Conservation (phyloP, 1,284 basidiomycete species). For the Moesziomyces sp. region DNA sequence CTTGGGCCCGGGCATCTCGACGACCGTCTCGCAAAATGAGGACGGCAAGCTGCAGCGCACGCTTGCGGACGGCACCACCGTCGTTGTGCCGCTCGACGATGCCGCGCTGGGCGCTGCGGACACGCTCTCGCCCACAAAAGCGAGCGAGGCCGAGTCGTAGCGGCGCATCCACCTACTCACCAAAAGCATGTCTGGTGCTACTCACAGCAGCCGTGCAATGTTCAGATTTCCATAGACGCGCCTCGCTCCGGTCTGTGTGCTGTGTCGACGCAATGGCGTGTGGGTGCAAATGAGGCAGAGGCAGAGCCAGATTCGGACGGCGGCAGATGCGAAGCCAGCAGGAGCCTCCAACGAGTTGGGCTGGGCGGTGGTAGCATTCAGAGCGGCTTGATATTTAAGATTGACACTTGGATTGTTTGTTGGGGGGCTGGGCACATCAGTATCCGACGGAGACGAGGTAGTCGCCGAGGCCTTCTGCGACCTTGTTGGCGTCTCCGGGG, state of each 20-base stretch:
- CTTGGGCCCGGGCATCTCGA: slow-evolving; percentile 52
- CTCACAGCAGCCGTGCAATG: neutral
- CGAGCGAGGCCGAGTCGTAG: neutral
- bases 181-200: neutral
- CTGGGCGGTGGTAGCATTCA: neutral
- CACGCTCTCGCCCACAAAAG: neutral
- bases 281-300: neutral
- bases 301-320: too few species aligned
- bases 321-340: too few species aligned
- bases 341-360: too few species aligned
- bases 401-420: neutral
- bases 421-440: slow-evolving; percentile 14
- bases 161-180: neutral
- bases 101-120: slow-evolving; percentile 47
- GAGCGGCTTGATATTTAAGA: neutral
- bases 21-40: slow-evolving; percentile 30
- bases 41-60: slow-evolving; percentile 59
- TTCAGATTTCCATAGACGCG: neutral
- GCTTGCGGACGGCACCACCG: slow-evolving; percentile 57
- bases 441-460: slow-evolving; percentile 64
- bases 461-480: slow-evolving; percentile 74
- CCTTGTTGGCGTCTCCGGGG: slow-evolving; percentile 77
- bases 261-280: neutral
- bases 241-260: neutral
- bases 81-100: slow-evolving; percentile 65